These are phyloP conservation scores for Aspergillus baeticus DNA, from an alignment of 495 filamentous ascomycete species.

Conservation along the genomic window DNA sequence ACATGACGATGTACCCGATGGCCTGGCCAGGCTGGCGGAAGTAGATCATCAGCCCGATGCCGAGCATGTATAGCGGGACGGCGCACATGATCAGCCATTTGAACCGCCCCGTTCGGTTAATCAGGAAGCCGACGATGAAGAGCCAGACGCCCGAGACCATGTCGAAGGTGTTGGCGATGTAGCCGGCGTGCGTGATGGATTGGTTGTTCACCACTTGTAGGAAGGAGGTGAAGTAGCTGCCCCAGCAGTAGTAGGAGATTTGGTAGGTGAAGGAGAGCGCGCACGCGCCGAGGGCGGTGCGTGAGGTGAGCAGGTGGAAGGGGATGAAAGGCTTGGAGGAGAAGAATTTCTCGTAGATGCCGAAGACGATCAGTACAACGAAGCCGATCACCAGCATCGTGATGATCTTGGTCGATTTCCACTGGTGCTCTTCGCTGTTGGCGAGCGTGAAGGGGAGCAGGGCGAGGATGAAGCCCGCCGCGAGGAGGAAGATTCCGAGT, in stretches of 20 bases:
- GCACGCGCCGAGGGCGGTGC: slow-evolving; percentile 62
- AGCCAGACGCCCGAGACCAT: slow-evolving; percentile 42
- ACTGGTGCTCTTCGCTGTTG: slow-evolving; percentile 37
- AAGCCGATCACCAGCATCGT: slow-evolving; percentile 55
- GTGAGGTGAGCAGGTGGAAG: slow-evolving; percentile 54
- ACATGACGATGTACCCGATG: slow-evolving; percentile 30
- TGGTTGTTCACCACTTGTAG: slow-evolving; percentile 68
- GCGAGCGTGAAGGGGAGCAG: slow-evolving; percentile 59
- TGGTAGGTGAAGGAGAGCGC: slow-evolving; percentile 55
- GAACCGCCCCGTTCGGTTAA: slow-evolving; percentile 55
- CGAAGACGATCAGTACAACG: slow-evolving; percentile 51
- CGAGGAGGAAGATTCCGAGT: slow-evolving; percentile 53
- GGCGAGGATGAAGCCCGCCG: slow-evolving; percentile 57
- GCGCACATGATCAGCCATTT: slow-evolving; percentile 51
- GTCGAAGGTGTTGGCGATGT: slow-evolving; percentile 49
- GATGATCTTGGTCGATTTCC: slow-evolving; percentile 50
- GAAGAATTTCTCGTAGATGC: slow-evolving; percentile 51
- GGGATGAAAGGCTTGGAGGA: slow-evolving; percentile 56
- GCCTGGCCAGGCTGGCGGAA: slow-evolving; percentile 58
- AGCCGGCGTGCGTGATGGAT: slow-evolving; percentile 49
- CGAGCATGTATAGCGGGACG: slow-evolving; percentile 57
- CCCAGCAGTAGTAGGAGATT: slow-evolving; percentile 52
- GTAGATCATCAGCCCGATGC: slow-evolving; percentile 55
- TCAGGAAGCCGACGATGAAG: slow-evolving; percentile 48
- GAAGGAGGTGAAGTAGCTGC: slow-evolving; percentile 63